These are phyloP conservation scores for Zhuliangozyma parablackwelliae DNA, from an alignment of 1,139 yeast species.

Conservation along the genomic window DNA sequence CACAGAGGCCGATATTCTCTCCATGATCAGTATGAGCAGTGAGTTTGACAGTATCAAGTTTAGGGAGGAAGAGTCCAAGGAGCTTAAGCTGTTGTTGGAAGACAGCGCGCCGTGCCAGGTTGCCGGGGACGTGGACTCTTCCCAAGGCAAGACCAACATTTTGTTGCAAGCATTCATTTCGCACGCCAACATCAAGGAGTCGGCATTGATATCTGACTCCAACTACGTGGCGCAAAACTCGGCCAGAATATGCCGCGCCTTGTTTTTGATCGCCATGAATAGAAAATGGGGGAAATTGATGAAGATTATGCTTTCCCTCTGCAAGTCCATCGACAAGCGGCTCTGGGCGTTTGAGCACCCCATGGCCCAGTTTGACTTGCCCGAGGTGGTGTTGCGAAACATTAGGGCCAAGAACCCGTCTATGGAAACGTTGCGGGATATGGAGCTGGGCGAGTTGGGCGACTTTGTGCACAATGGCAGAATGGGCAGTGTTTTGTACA, in stretches of 20 bases:
- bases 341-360: constrained; percentile 94
- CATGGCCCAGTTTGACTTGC: constrained; percentile 76
- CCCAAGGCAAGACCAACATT: constrained; percentile 85
- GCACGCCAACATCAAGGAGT: constrained; percentile 63
- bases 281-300: constrained; percentile 87
- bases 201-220: constrained; percentile 81
- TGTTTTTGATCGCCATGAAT: constrained; percentile 79
- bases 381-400: constrained; percentile 58
- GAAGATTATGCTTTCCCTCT: constrained; percentile 67
- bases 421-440: constrained; percentile 68
- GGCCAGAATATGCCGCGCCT: constrained; percentile 86
- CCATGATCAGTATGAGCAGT: constrained; percentile 87
- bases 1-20: constrained; percentile 85
- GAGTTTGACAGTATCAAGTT: constrained; percentile 90
- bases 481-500: constrained; percentile 63
- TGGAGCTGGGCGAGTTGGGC: constrained; percentile 77
- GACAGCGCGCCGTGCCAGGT: constrained; percentile 73
- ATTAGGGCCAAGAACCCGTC: constrained; percentile 63
- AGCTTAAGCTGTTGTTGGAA: constrained; percentile 60
- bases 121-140: constrained; percentile 69
- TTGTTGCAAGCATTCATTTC: constrained; percentile 87
- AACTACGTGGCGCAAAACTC: constrained; percentile 95
- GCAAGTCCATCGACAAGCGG: constrained; percentile 81
- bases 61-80: constrained; percentile 82
- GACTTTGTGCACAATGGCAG: constrained; percentile 79